phyloP scores from a whole-genome alignment of 441 rosid genomes.

The Aleurites moluccanus region DNA sequence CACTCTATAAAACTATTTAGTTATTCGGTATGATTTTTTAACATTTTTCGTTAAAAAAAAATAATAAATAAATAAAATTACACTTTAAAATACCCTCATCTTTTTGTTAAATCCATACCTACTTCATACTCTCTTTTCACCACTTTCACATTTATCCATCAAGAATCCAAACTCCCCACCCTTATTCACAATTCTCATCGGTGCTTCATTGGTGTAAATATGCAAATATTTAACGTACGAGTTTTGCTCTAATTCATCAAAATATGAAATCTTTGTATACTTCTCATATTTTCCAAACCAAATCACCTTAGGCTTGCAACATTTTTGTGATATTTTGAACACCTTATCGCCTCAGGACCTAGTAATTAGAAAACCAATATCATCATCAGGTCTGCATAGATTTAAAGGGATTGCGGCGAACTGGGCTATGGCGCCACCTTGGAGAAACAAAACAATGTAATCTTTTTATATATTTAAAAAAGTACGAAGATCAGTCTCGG shows the following conservation, averaged over 20 bases:
- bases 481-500: slow-evolving; percentile 87
- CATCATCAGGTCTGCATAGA: slow-evolving; percentile 57
- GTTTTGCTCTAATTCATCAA: slow-evolving; percentile 57
- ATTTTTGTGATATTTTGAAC: slow-evolving; percentile 74
- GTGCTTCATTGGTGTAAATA: slow-evolving; percentile 93
- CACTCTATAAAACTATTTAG: too few relatives aligned
- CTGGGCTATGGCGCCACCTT: slow-evolving; percentile 98
- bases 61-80: too few relatives aligned
- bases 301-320: slow-evolving; percentile 56
- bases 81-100: too few relatives aligned
- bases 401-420: slow-evolving; percentile 85
- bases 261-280: slow-evolving; percentile 63
- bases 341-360: slow-evolving; percentile 99
- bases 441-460: slow-evolving; percentile 83
- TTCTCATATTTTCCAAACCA: slow-evolving; percentile 94
- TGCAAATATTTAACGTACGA: slow-evolving; percentile 75
- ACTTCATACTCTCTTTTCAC: too few relatives aligned
- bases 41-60: too few relatives aligned
- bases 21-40: too few relatives aligned
- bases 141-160: too few relatives aligned
- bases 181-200: too few relatives aligned
- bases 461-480: slow-evolving; percentile 62
- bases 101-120: too few relatives aligned
- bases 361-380: slow-evolving; percentile 82
- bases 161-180: too few relatives aligned